phyloP scores from a whole-genome alignment of 2,329 filamentous ascomycete species.

The Fusarium aywerte region DNA sequence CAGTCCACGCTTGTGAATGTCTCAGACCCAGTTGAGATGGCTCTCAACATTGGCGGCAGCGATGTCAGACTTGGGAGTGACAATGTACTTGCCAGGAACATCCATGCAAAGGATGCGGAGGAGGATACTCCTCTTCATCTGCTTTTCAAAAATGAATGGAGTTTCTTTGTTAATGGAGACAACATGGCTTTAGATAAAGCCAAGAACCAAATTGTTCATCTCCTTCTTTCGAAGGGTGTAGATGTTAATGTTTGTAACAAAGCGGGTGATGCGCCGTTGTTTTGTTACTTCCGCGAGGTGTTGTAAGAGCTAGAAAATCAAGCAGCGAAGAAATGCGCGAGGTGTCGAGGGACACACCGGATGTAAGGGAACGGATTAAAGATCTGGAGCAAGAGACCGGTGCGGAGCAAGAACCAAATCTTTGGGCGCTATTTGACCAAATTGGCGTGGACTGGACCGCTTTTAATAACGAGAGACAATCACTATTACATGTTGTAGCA shows the following conservation, averaged over 20 bases:
- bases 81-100: slow-evolving; percentile 64
- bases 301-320: too few relatives aligned
- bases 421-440: not conserved
- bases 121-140: not conserved
- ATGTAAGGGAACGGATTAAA: too few relatives aligned
- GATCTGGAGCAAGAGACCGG: too few relatives aligned
- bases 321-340: too few relatives aligned
- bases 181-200: rapidly evolving
- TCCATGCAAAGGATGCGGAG: not conserved
- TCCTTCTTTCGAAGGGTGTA: not conserved
- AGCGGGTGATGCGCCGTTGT: not conserved
- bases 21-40: slow-evolving; percentile 62
- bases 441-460: not conserved
- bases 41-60: slow-evolving; percentile 57
- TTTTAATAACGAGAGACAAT: not conserved
- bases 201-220: rapidly evolving
- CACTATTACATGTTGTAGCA: not conserved
- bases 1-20: slow-evolving; percentile 65
- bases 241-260: not conserved
- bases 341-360: too few relatives aligned
- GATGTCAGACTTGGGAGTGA: slow-evolving; percentile 68
- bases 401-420: not conserved
- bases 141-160: not conserved
- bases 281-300: not conserved
- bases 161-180: rapidly evolving